Conservation (phyloP, 129 eudicot genomes). For the Pulicaria dysenterica region DNA sequence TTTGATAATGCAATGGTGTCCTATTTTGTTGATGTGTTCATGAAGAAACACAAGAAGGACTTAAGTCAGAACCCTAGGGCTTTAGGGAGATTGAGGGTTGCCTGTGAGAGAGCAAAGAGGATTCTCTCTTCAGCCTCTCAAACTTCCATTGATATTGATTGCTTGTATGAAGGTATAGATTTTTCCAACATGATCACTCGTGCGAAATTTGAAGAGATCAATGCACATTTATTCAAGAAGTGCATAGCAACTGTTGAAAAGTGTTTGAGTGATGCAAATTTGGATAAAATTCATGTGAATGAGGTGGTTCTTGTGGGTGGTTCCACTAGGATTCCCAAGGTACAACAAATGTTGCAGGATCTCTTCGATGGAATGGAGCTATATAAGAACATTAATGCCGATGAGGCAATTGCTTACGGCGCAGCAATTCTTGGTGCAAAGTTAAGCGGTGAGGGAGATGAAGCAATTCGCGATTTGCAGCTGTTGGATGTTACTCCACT, state of each 20-base stretch:
- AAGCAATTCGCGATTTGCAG: slow-evolving; percentile 20
- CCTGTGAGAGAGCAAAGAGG: slow-evolving; percentile 28
- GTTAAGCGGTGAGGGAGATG: slow-evolving; percentile 19
- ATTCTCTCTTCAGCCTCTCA: slow-evolving; percentile 26
- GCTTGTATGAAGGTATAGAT: slow-evolving; percentile 22
- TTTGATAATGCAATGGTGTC: slow-evolving; percentile 21
- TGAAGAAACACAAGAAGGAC: slow-evolving; percentile 8
- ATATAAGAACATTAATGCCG: slow-evolving; percentile 26
- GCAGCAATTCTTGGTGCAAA: slow-evolving; percentile 33
- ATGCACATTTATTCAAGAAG: slow-evolving; percentile 4
- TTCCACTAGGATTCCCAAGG: slow-evolving; percentile 30
- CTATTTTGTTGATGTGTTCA: slow-evolving; percentile 19
- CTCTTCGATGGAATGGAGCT: slow-evolving; percentile 25
- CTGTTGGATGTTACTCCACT: slow-evolving; percentile 29
- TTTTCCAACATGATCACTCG: slow-evolving; percentile 19
- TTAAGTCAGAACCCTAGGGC: slow-evolving; percentile 19
- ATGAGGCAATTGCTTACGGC: slow-evolving; percentile 30
- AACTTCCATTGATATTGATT: slow-evolving; percentile 23
- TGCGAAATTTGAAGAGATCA: slow-evolving; percentile 29
- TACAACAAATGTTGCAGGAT: slow-evolving; percentile 34
- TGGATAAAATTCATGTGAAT: slow-evolving; percentile 2
- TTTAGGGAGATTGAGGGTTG: slow-evolving; percentile 29
- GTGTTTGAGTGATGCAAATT: slow-evolving; percentile 22
- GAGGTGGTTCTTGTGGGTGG: slow-evolving; percentile 34
- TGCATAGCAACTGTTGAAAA: slow-evolving; percentile 11